phyloP scores from a whole-genome alignment of 768 basidiomycete species.

The Russula compacta region DNA sequence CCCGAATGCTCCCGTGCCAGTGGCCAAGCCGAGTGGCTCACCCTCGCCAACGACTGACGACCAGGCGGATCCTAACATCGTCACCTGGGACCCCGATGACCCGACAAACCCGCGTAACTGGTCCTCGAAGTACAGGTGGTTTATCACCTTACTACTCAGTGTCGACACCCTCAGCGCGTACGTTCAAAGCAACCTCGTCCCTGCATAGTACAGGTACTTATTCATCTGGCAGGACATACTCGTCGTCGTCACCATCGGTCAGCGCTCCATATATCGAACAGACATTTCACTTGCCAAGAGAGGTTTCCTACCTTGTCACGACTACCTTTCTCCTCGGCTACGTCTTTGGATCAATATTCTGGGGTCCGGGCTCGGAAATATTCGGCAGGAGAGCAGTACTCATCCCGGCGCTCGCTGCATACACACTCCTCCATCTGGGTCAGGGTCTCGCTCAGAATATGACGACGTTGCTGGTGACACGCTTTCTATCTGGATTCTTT shows the following conservation, averaged over 20 bases:
- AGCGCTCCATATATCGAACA: neutral
- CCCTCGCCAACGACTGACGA: neutral
- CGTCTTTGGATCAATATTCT: conserved; percentile 14
- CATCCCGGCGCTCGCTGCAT: conserved; percentile 4
- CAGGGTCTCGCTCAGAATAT: conserved; percentile 12
- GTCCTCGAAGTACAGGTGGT: conserved; percentile 7
- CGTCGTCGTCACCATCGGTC: conserved; percentile 9
- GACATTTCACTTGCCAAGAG: neutral
- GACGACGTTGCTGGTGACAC: conserved; percentile 15
- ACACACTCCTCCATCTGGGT: conserved; percentile 11
- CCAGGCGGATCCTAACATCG: neutral
- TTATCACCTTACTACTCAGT: neutral
- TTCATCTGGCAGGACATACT: conserved; percentile 3
- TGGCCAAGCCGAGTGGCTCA: neutral
- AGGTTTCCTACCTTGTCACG: conserved; percentile 10
- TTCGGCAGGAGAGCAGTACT: conserved; percentile 16
- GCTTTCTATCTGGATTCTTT: conserved; percentile 23
- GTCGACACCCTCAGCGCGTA: neutral
- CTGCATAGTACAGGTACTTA: no score
- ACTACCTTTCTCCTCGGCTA: conserved; percentile 11
- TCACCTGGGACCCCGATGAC: conserved; percentile 13
- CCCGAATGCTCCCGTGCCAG: no score
- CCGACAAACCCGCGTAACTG: conserved; percentile 13
- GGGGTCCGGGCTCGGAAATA: conserved; percentile 18
- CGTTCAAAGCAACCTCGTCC: neutral